Evolutionary conservation across 164 flowering plant species (phyloP).

Genomic region (Pachysandra terminalis): DNA sequence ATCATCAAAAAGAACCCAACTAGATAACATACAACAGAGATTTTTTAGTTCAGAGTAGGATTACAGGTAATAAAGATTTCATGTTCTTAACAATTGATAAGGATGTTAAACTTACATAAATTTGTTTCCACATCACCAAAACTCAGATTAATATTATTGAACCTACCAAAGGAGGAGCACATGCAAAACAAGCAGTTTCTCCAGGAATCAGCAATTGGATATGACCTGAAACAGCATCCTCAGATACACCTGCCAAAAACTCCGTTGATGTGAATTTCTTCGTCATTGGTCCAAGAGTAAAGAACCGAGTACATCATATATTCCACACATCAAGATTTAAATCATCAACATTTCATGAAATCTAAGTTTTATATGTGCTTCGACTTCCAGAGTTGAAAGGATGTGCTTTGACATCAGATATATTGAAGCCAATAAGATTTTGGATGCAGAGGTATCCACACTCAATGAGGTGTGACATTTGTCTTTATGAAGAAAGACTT

Average conservation of each 20-base stretch:
- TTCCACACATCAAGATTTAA: background rate
- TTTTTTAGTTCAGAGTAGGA: too few species aligned
- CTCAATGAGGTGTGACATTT: background rate
- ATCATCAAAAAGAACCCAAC: too few species aligned
- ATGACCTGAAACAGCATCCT: constrained; percentile 99
- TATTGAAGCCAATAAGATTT: background rate
- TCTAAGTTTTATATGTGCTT: background rate
- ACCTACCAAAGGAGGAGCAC: constrained; percentile 99
- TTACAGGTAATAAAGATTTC: too few species aligned
- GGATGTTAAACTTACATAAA: background rate
- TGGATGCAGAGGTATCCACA: background rate
- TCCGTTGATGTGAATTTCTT: constrained; percentile 3
- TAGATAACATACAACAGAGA: too few species aligned
- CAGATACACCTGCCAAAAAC: constrained; percentile 82
- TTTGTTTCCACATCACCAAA: background rate
- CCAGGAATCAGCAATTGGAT: constrained; percentile 94
- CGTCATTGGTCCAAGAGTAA: background rate
- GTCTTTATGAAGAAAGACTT: too few species aligned
- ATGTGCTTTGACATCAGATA: background rate
- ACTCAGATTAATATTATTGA: background rate
- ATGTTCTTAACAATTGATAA: too few species aligned
- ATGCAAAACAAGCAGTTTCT: constrained; percentile 99
- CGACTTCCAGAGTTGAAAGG: background rate
- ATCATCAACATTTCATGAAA: background rate
- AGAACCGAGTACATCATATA: background rate